Evolutionary conservation across 768 basidiomycete species (phyloP).

Genomic region (Suillus lakei): DNA sequence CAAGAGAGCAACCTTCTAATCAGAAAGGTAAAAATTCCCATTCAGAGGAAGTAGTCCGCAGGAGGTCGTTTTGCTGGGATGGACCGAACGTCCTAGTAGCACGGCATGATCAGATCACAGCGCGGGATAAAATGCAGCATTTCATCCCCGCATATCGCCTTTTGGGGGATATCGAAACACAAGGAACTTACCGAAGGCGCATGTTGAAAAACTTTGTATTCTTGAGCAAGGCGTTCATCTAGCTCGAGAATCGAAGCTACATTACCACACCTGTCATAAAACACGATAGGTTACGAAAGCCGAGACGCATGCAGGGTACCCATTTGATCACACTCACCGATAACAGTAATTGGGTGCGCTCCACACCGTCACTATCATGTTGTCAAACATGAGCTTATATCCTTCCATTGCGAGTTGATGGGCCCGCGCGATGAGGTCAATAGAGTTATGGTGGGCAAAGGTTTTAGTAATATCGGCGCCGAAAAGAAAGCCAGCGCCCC

Average conservation of each 20-base stretch:
- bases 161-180: constrained; percentile 6
- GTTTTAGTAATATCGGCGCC: constrained; percentile 89
- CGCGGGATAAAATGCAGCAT: constrained; percentile 10
- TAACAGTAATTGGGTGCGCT: constrained; percentile 99
- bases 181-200: constrained; percentile 74
- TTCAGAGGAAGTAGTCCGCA: constrained; percentile 83
- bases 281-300: constrained; percentile 22
- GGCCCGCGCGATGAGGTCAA: constrained; percentile 94
- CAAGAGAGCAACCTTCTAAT: constrained; percentile 16
- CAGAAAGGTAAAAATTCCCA: constrained; percentile 18
- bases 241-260: constrained; percentile 94
- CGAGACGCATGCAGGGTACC: constrained; percentile 18
- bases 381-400: constrained; percentile 96
- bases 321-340: constrained; percentile 57
- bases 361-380: constrained; percentile 96
- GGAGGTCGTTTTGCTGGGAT: constrained; percentile 85
- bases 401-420: constrained; percentile 99
- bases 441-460: constrained; percentile 89
- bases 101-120: constrained; percentile 12
- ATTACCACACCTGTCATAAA: constrained; percentile 79
- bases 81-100: constrained; percentile 72
- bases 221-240: constrained; percentile 90
- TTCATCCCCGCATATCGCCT: constrained; percentile 16
- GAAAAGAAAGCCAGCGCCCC: constrained; percentile 95
- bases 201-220: constrained; percentile 95